phyloP scores from a whole-genome alignment of 1,284 basidiomycete species.

The Cutaneotrichosporon sp. region DNA sequence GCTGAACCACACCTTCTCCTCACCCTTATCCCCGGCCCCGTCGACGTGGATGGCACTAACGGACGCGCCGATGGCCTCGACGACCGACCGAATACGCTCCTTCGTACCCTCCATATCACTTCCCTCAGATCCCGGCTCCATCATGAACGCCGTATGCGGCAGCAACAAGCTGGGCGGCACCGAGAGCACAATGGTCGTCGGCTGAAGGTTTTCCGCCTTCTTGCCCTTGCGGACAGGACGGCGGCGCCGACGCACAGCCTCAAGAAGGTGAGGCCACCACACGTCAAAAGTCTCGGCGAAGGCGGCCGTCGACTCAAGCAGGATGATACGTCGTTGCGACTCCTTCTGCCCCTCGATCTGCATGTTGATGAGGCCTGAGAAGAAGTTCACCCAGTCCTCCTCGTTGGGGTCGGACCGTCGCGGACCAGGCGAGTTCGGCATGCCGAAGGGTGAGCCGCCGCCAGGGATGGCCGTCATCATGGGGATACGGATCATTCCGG shows the following conservation, averaged over 20 bases:
- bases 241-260: slow-evolving; percentile 67
- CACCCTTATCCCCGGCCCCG: slow-evolving; percentile 9
- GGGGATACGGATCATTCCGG: slow-evolving; percentile 17
- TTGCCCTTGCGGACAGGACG: slow-evolving; percentile 10
- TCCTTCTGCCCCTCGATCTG: slow-evolving; percentile 12
- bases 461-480: slow-evolving; percentile 6
- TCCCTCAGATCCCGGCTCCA: slow-evolving; percentile 45
- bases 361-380: slow-evolving; percentile 33
- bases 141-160: slow-evolving; percentile 35
- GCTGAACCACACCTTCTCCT: slow-evolving; percentile 37
- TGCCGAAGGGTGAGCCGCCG: slow-evolving; percentile 6
- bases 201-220: slow-evolving; percentile 33
- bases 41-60: slow-evolving; percentile 18
- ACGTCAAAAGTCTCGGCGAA: slow-evolving; percentile 64
- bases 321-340: slow-evolving; percentile 59
- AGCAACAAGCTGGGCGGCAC: slow-evolving; percentile 67
- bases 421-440: slow-evolving; percentile 3
- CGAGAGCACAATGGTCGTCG: slow-evolving; percentile 75
- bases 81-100: slow-evolving; percentile 22
- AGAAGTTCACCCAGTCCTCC: slow-evolving; percentile 34
- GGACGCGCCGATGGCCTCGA: slow-evolving; percentile 20
- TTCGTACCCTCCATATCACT: slow-evolving; percentile 34
- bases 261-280: slow-evolving; percentile 74
- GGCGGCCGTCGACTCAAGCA: slow-evolving; percentile 71
- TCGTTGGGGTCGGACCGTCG: slow-evolving; percentile 12